Evolutionary conservation across 768 basidiomycete species (phyloP).

Genomic region (Amanita molliuscula): DNA sequence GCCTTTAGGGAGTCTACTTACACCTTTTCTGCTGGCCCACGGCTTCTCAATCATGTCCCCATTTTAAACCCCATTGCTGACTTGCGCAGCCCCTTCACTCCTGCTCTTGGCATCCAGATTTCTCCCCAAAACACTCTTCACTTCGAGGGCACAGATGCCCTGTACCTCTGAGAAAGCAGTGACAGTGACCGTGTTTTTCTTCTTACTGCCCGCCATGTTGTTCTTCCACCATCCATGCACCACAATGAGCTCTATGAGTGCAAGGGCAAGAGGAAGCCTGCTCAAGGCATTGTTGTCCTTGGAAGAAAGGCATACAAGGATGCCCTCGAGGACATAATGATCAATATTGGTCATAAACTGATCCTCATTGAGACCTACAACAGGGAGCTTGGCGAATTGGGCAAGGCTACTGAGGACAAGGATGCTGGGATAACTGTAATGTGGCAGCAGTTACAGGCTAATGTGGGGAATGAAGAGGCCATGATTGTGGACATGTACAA

Average conservation of each 20-base stretch:
- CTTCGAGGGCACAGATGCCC: slow-evolving; percentile 15
- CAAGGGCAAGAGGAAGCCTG: too few relatives aligned
- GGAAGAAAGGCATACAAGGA: too few relatives aligned
- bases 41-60: slow-evolving; percentile 12
- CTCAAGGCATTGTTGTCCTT: too few relatives aligned
- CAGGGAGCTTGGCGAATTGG: too few relatives aligned
- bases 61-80: slow-evolving; percentile 6
- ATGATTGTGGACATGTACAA: too few relatives aligned
- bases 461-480: too few relatives aligned
- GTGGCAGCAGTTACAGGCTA: too few relatives aligned
- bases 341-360: too few relatives aligned
- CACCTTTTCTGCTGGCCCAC: slow-evolving; percentile 11
- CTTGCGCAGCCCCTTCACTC: slow-evolving; percentile 16
- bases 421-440: too few relatives aligned
- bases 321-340: too few relatives aligned
- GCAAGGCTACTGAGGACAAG: too few relatives aligned
- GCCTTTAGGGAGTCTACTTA: slow-evolving; percentile 19
- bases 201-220: slow-evolving; percentile 17
- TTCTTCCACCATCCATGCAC: slow-evolving; percentile 9
- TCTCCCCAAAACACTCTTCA: slow-evolving; percentile 13
- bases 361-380: too few relatives aligned
- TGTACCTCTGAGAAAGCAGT: slow-evolving; percentile 16
- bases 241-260: slow-evolving; percentile 7
- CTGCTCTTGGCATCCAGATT: slow-evolving; percentile 17
- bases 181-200: slow-evolving; percentile 13